A percentile compares a stretch with the other conserved stretches of the same genome.
Evolutionary conservation across 2,329 filamentous ascomycete species (phyloP).

Genomic region (Metarhizium rileyi): DNA sequence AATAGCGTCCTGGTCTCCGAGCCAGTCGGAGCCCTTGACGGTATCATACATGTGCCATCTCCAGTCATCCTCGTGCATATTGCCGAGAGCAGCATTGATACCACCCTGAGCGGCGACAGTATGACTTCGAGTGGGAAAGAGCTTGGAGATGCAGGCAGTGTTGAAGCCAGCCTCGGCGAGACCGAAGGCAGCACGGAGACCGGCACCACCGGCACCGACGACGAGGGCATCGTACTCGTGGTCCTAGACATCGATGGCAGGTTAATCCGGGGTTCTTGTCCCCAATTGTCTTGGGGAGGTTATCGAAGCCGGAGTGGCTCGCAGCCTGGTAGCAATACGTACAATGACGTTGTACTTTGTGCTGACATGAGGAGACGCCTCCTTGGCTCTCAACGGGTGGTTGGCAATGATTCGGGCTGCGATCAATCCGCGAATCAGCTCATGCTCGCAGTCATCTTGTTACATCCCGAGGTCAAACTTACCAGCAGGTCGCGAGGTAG

Average conservation of each 20-base stretch:
- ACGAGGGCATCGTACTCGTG: conserved; percentile 99
- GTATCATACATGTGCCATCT: conserved; percentile 99
- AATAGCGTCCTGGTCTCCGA: conserved; percentile 94
- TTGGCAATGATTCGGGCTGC: conserved; percentile 78
- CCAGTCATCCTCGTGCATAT: conserved; percentile 98
- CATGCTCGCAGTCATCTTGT: background rate
- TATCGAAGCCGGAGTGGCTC: background rate
- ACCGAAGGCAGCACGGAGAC: conserved; percentile 75
- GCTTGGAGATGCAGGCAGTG: conserved; percentile 78
- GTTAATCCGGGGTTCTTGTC: conserved; percentile 15
- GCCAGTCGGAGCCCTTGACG: conserved; percentile 95
- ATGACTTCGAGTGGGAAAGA: conserved; percentile 78
- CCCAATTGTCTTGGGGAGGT: conserved; percentile 29
- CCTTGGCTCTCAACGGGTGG: conserved; percentile 80
- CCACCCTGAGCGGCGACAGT: conserved; percentile 76
- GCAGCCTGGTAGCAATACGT: conserved; percentile 28
- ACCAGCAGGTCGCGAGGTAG: conserved; percentile 74
- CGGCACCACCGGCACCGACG: conserved; percentile 73
- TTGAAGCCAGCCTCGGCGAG: conserved; percentile 84
- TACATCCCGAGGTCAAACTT: conserved; percentile 24
- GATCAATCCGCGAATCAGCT: background rate
- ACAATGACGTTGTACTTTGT: conserved; percentile 92
- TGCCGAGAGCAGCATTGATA: conserved; percentile 81
- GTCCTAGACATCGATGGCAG: conserved; percentile 46
- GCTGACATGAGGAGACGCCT: conserved; percentile 78